Evolutionary conservation across 2,329 filamentous ascomycete species (phyloP), one percentile per base, ranked within the genome.

Genomic region (Aureobasidium mangrovei): DNA sequence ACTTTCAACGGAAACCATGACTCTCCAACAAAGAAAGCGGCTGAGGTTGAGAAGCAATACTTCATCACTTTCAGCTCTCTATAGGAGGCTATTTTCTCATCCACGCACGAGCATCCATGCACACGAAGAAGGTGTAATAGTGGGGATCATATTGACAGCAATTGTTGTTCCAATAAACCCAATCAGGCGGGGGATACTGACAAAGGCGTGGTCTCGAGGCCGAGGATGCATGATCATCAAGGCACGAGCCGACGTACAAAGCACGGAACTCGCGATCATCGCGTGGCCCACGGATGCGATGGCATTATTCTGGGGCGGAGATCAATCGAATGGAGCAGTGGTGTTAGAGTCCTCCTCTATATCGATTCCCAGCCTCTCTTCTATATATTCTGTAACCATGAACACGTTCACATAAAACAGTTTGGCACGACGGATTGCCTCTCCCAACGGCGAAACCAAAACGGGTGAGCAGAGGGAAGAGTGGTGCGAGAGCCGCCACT

Each of bases 61-160:
- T 42, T 29, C 29, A 51, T 32, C 28, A 36, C 36, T 28, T 38
- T 24, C 44, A 40, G 28, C 33, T 51, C 32, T 35, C 32, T 7
- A 35, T 35, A 35, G 32, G 10, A 18, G 18, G 18, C 45, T 47
- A 47, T 26, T 47, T 39, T 47, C 38, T 36, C 18, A 8, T 7
- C 8, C 29, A 52, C 27, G 47, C 47, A 52, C 47, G 47, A 52
- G 47, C 46, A 49, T 40, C 46, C 46, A 52, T 41, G 47, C 47
- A 52, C 38, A n/a, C 29, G 38, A 41, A 52, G 29, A 7, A n/a
- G 29, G 47, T 32, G 18, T 18, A 18, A 18, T 18, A 18, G 18
- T 18, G 18, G 18, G 18, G 18, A 18, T 18, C 18, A 42, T 40
- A 28, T 36, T 39, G 38, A 10, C 32, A 31, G 28, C 36, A 10